Percentiles rank a stretch among this genome's conserved stretches.
These are phyloP conservation scores for Plasmodium falciparum DNA, from an alignment of 169 alveolate species.

Conservation along the genomic window DNA sequence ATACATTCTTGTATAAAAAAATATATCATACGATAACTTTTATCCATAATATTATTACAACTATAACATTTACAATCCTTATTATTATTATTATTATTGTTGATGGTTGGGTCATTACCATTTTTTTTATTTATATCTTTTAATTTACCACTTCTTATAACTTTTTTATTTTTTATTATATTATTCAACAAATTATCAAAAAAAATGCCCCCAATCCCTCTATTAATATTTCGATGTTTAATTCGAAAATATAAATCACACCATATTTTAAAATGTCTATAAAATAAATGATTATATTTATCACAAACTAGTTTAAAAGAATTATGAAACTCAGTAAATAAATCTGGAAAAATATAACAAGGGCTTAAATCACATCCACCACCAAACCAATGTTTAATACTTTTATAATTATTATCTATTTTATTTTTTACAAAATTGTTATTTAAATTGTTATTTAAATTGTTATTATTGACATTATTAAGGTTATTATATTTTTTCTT, in stretches of 20 bases:
- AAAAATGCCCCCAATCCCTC: constrained; percentile 94
- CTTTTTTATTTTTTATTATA: constrained; percentile 16
- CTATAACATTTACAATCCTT: constrained; percentile 57
- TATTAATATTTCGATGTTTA: constrained; percentile 85
- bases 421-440: constrained; percentile 7
- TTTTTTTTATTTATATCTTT: background rate
- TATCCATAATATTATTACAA: constrained; percentile 68
- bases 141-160: constrained; percentile 13
- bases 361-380: constrained; percentile 95
- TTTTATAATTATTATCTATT: constrained; percentile 42
- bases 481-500: constrained; percentile 13
- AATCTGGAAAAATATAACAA: constrained; percentile 87
- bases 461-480: background rate
- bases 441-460: background rate
- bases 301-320: constrained; percentile 86
- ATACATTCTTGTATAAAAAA: constrained; percentile 73
- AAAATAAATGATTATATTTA: constrained; percentile 80
- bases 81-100: background rate
- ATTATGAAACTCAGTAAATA: constrained; percentile 87
- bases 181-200: constrained; percentile 89
- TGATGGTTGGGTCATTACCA: background rate
- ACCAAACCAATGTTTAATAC: constrained; percentile 92
- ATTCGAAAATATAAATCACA: constrained; percentile 90
- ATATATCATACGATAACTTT: constrained; percentile 56
- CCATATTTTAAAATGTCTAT: constrained; percentile 87